phyloP scores from a whole-genome alignment of 2,329 filamentous ascomycete genomes.

The Neocatenulostroma microsporum region DNA sequence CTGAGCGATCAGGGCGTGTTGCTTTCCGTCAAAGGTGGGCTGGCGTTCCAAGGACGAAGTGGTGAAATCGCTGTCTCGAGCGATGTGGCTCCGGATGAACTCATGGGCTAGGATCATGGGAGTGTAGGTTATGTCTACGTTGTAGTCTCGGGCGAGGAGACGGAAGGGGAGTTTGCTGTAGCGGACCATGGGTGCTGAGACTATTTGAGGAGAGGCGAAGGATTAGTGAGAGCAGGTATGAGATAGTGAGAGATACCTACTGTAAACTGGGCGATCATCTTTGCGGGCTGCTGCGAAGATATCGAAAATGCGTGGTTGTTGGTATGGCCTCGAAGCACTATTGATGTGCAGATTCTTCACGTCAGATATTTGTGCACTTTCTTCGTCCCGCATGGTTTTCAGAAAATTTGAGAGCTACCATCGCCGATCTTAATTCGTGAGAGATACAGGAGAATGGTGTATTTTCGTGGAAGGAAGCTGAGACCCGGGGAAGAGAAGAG shows the following conservation, averaged over 20 bases:
- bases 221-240: conserved; percentile 8
- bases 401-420: too few relatives aligned
- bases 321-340: too few relatives aligned
- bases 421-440: too few relatives aligned
- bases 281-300: background rate
- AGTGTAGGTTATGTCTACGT: conserved; percentile 60
- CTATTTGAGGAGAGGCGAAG: conserved; percentile 10
- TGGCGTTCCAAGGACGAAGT: conserved; percentile 45
- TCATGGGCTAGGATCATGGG: conserved; percentile 51
- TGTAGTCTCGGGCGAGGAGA: conserved; percentile 57
- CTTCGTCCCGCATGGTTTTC: too few relatives aligned
- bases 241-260: conserved; percentile 12
- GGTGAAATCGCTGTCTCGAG: conserved; percentile 54
- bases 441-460: too few relatives aligned
- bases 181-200: conserved; percentile 61
- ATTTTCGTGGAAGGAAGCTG: too few relatives aligned
- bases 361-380: too few relatives aligned
- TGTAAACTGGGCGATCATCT: conserved; percentile 45
- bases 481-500: too few relatives aligned
- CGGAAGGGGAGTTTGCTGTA: conserved; percentile 56
- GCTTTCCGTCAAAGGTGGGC: conserved; percentile 14
- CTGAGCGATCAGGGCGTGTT: conserved; percentile 55
- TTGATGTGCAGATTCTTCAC: too few relatives aligned
- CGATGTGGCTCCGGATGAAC: conserved; percentile 24
- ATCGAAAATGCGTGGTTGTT: too few relatives aligned